Base-by-base conservation (phyloP, 371 early-diverging fungal species). In the Mucor ambiguus region DNA sequence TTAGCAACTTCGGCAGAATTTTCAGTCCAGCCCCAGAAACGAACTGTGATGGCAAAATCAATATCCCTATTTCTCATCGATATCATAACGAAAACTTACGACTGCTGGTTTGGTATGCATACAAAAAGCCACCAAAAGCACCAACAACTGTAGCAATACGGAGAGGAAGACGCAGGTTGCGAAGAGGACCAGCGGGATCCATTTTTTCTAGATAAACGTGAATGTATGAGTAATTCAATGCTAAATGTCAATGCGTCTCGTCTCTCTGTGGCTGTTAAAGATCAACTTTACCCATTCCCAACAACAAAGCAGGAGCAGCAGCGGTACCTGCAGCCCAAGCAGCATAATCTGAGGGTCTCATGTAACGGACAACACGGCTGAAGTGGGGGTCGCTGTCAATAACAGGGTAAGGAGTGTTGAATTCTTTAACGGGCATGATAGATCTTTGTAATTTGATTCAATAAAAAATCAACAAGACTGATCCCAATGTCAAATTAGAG, bases 11-110 rank as follows among this genome's bases (percentile, higher is more conserved):
- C 98, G 56, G 87, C 82, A 43, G 82, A 77, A 79, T 98, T 98
- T 77, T 96, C 97, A 29, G 77, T 83, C 89, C 93, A 92, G 26
- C 98, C 98, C 93, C 93, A 94, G 89, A 97, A 98, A 68, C 98
- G 91, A 71, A 89, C 93, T 93, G 79, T 29, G 16, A 35, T n/a
- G 38, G 38, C 30, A 37, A 20, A 20, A 29, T 18, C 38, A 3
- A 48, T 41, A 26, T 14, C 37, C 37, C 37, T 20, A 24, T 11
- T 11, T 11, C 11, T 58, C 35, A 56, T 28, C 33, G 7, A 10
- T 7, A 32, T 49, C 22, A 20, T 18, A 43, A 3, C 5, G 41
- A n/a, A 16, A 14, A 84, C 89, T 73, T 87, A 91, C 91, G 72
- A 67, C 88, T 87, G 67, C 84, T 84, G 68, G 78, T 77, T 64